phyloP scores from a whole-genome alignment of 1,284 basidiomycete species.

The Ganoderma boninense region DNA sequence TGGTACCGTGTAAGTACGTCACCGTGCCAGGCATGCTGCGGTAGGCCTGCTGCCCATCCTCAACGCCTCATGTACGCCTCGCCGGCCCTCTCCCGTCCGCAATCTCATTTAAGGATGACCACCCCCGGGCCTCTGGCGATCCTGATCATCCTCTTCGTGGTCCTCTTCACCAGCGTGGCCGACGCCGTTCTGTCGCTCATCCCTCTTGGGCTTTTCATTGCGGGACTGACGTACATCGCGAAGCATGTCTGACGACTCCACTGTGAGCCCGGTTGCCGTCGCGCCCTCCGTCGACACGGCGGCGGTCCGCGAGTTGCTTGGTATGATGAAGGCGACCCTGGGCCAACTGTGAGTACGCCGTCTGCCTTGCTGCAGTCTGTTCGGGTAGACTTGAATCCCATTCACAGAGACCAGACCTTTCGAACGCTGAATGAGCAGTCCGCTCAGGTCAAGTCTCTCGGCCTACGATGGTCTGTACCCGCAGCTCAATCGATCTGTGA shows the following conservation, averaged over 20 bases:
- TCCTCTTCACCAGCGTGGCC: slow-evolving; percentile 17
- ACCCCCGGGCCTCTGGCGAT: slow-evolving; percentile 22
- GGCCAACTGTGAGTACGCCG: slow-evolving; percentile 29
- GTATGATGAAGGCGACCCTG: slow-evolving; percentile 33
- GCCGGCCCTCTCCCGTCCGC: background rate
- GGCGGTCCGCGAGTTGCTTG: slow-evolving; percentile 33
- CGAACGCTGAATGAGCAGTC: slow-evolving; percentile 43
- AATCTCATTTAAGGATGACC: slow-evolving; percentile 20
- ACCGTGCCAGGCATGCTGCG: slow-evolving; percentile 9
- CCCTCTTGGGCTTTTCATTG: slow-evolving; percentile 17
- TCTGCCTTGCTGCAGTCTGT: background rate
- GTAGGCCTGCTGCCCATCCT: background rate
- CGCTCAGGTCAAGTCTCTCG: slow-evolving; percentile 38
- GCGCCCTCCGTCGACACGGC: slow-evolving; percentile 26
- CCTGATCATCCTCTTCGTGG: slow-evolving; percentile 21
- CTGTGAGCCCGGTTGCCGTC: background rate
- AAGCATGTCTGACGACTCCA: slow-evolving; percentile 12
- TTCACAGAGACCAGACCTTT: slow-evolving; percentile 42
- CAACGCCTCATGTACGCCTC: background rate
- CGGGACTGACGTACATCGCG: background rate
- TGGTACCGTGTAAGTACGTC: background rate
- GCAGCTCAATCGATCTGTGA: background rate
- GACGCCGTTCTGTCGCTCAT: slow-evolving; percentile 16
- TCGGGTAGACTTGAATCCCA: no score
- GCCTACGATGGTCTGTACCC: slow-evolving; percentile 40